Base-by-base conservation (phyloP, 2,329 filamentous ascomycete genomes). In the Paraconiothyrium brasiliense region DNA sequence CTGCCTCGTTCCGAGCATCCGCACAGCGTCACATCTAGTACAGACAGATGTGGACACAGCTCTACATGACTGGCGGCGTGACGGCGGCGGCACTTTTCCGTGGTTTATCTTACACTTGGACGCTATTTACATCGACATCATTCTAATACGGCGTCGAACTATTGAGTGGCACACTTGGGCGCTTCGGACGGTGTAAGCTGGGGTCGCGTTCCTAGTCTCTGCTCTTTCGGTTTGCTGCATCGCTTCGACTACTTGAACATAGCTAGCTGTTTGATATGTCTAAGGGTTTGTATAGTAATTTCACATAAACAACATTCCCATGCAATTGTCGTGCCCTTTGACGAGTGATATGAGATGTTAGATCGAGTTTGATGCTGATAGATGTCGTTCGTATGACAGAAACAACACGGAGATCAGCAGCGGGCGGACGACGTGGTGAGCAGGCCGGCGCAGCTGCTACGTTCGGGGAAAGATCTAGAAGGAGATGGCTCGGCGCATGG, bases 391-490 rank as follows among this genome's bases (percentile, higher is more conserved):
- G 4, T 5, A 22, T 7, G 24, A 9, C 20, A 16, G 35, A 2
- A n/a, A 54, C 22, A 54, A 9, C 8, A 34, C 22, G 51, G 34
- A 54, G 51, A 54, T 54, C 50, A 54, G 37, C n/a, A 16, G 37
- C 3, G 54, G 13, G 24, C 11, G 20, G 41, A 20, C 41, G 34
- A 22, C 20, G 46, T 27, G 51, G 39, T n/a, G 34, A 27, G 8
- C 32, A 24, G 30, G 50, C 27, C 24, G 44, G 51, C 43, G 24
- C 11, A 7, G 22, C 9, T 30, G 61, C 16, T 47, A 59, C 22
- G 50, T 30, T 51, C 54, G 51, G 64, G 59, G 46, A 56, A 43
- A 52, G 61, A 6, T 30, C 63, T 56, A 56, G 62, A 66, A 64
- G 49, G 27, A 39, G 47, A 46, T 63, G 62, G 62, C 63, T 54